Evolutionary conservation across 2,329 filamentous ascomycete species (phyloP).

Genomic region (Lachnellula hyalina): DNA sequence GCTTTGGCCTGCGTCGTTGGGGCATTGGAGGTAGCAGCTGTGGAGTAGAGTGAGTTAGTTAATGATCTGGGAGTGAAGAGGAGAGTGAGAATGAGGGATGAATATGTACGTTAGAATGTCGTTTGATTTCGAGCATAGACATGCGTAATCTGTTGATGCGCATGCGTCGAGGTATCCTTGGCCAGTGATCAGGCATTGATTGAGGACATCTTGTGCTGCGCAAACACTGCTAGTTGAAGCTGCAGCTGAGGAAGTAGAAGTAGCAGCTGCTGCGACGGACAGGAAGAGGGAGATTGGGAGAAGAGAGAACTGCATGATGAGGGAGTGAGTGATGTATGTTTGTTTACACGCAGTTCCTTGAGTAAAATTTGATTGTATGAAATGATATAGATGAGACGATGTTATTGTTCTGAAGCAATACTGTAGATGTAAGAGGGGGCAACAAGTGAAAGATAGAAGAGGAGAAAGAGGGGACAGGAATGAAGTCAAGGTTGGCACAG

Average conservation of each 20-base stretch:
- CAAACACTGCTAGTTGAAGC: slow-evolving; percentile 22
- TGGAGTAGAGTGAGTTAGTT: slow-evolving; percentile 7
- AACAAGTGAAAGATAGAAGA: background rate
- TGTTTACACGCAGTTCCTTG: background rate
- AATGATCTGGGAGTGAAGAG: background rate
- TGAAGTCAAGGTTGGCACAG: background rate
- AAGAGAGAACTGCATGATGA: slow-evolving; percentile 15
- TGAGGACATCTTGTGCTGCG: slow-evolving; percentile 34
- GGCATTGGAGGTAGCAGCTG: slow-evolving; percentile 62
- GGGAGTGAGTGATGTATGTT: background rate
- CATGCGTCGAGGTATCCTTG: slow-evolving; percentile 33
- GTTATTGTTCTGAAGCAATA: background rate
- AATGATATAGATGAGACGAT: background rate
- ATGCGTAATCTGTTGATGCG: slow-evolving; percentile 35
- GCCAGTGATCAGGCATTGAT: slow-evolving; percentile 34
- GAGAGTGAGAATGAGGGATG: slow-evolving; percentile 1
- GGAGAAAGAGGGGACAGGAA: background rate
- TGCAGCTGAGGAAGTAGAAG: slow-evolving; percentile 15
- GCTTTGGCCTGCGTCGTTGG: slow-evolving; percentile 36
- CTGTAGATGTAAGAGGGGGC: background rate
- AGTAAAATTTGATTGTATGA: no score
- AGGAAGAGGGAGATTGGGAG: slow-evolving; percentile 25
- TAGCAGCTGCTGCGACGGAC: slow-evolving; percentile 26
- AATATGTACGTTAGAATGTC: slow-evolving; percentile 44
- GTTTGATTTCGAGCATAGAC: slow-evolving; percentile 51